A percentile compares a stretch with the other conserved stretches of the same genome.
Evolutionary conservation across 2,329 filamentous ascomycete species (phyloP).

Genomic region (Dryadomyces quercivorus): DNA sequence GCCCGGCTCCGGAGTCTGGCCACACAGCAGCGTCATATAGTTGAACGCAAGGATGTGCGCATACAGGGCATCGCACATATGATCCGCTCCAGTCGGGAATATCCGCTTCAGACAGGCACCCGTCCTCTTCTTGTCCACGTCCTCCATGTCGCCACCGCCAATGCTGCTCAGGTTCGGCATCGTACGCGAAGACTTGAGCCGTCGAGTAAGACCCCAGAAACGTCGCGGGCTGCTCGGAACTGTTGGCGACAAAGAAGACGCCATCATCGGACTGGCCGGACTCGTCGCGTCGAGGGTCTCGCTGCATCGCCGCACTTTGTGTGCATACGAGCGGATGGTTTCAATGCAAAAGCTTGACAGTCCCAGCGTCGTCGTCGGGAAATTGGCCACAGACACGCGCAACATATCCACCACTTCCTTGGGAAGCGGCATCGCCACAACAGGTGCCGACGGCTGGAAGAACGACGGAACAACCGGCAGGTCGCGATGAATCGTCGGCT

Average conservation of each 20-base stretch:
- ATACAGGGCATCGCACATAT: slow-evolving; percentile 46
- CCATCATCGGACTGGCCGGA: background rate
- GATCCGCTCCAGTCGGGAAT: slow-evolving; percentile 39
- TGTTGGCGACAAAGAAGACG: background rate
- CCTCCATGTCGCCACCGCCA: background rate
- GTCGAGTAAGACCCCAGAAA: slow-evolving; percentile 10
- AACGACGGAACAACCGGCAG: background rate
- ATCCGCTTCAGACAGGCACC: slow-evolving; percentile 30
- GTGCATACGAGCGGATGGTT: slow-evolving; percentile 43
- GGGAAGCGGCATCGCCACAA: slow-evolving; percentile 30
- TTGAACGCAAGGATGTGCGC: slow-evolving; percentile 48
- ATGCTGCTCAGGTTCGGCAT: background rate
- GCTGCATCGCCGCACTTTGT: slow-evolving; percentile 33
- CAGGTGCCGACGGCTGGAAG: background rate
- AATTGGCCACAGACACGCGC: slow-evolving; percentile 39
- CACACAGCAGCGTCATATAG: slow-evolving; percentile 32
- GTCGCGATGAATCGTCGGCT: background rate
- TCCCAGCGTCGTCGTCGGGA: slow-evolving; percentile 47
- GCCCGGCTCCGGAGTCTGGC: background rate
- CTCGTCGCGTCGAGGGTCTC: background rate
- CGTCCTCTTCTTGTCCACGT: background rate
- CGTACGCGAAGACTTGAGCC: background rate
- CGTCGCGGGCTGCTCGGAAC: slow-evolving; percentile 1
- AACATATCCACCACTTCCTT: slow-evolving; percentile 42
- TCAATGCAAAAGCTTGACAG: slow-evolving; percentile 43